Evolutionary conservation across 177 flowering plant species (phyloP).

Genomic region (Vitis hybrid): DNA sequence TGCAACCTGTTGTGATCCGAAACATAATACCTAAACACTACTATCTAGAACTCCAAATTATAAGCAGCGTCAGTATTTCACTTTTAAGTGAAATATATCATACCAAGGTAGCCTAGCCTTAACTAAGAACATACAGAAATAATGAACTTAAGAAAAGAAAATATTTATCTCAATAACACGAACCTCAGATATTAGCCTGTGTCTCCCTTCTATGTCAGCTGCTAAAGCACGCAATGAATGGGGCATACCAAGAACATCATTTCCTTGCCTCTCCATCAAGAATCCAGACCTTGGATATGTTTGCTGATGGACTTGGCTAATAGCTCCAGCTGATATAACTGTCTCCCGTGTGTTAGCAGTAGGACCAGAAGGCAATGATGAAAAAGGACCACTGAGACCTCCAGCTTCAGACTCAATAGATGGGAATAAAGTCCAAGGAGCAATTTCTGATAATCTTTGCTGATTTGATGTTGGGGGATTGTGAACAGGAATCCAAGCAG

Average conservation of each 20-base stretch:
- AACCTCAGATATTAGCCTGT: slow-evolving; percentile 56
- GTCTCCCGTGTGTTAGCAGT: slow-evolving; percentile 32
- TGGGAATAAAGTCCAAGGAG: slow-evolving; percentile 58
- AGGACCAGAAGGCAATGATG: slow-evolving; percentile 34
- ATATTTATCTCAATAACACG: not conserved
- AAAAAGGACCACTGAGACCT: slow-evolving; percentile 34
- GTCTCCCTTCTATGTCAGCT: slow-evolving; percentile 52
- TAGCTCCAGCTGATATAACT: slow-evolving; percentile 24
- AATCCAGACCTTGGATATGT: slow-evolving; percentile 29
- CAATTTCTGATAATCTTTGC: slow-evolving; percentile 41
- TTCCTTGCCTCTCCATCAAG: slow-evolving; percentile 33
- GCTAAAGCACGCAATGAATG: slow-evolving; percentile 38
- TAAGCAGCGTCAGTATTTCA: too few relatives aligned
- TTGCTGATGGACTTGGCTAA: slow-evolving; percentile 25
- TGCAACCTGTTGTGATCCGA: too few relatives aligned
- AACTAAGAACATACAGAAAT: not conserved
- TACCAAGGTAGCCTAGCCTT: too few relatives aligned
- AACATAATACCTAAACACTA: too few relatives aligned
- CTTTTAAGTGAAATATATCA: too few relatives aligned
- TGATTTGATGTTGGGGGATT: slow-evolving; percentile 23
- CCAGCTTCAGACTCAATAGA: slow-evolving; percentile 51
- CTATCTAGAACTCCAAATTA: too few relatives aligned
- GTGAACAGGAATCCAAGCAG: slow-evolving; percentile 23
- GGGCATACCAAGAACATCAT: slow-evolving; percentile 28
- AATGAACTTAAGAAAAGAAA: not conserved